Percentiles rank a stretch among this genome's conserved stretches.
Conservation (phyloP, 805 yeast genomes). For the Komagataella ulmi region DNA sequence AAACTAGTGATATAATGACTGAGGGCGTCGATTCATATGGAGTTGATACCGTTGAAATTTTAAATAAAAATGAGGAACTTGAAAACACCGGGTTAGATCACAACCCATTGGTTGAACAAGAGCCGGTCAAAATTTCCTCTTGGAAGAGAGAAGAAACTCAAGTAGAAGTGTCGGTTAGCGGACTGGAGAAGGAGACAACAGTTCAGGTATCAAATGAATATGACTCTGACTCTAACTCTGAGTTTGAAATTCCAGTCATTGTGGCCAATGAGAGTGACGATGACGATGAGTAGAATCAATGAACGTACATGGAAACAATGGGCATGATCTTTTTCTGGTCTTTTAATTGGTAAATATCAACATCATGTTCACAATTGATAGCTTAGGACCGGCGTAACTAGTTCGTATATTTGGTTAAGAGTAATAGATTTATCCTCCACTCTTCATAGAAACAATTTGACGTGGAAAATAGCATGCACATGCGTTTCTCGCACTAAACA, state of each 20-base stretch:
- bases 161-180: neutral
- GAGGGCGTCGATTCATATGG: slow-evolving; percentile 6
- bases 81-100: neutral
- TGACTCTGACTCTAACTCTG: slow-evolving; percentile 9
- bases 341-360: no score
- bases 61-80: neutral
- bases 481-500: neutral
- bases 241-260: slow-evolving; percentile 23
- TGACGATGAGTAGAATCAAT: slow-evolving; percentile 7
- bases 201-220: neutral
- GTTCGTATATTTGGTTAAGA: neutral
- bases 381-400: neutral
- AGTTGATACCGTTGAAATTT: slow-evolving; percentile 1
- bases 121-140: neutral
- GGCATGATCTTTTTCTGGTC: neutral
- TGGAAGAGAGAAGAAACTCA: neutral
- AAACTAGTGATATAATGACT: slow-evolving; percentile 3
- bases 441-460: no score
- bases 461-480: neutral
- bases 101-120: slow-evolving; percentile 1
- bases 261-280: slow-evolving; percentile 16
- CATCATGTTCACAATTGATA: no score
- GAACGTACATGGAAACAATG: neutral
- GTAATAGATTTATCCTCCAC: neutral
- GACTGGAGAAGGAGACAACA: neutral